Evolutionary conservation across 768 basidiomycete species (phyloP).

Genomic region (Strobilomyces confusus): DNA sequence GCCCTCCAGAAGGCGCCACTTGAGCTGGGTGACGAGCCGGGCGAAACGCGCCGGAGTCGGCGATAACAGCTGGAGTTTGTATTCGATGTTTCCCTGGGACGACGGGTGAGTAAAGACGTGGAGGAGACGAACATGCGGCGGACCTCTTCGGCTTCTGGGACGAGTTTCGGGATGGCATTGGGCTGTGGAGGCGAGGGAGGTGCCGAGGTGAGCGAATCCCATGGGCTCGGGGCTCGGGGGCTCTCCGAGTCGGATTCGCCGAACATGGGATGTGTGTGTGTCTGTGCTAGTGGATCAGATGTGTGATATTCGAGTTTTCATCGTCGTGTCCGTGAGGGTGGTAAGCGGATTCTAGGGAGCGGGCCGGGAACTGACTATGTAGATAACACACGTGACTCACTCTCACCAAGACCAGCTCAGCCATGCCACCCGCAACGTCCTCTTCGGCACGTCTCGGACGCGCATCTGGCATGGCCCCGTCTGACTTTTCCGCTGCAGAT

Average conservation of each 20-base stretch:
- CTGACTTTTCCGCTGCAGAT: slow-evolving; percentile 35
- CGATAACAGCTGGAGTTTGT: slow-evolving; percentile 85
- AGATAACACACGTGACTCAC: slow-evolving; percentile 21
- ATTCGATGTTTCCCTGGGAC: slow-evolving; percentile 81
- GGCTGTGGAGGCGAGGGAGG: slow-evolving; percentile 39
- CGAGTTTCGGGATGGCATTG: slow-evolving; percentile 54
- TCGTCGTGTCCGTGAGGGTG: slow-evolving; percentile 22
- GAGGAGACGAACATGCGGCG: slow-evolving; percentile 1
- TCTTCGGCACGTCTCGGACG: slow-evolving; percentile 17
- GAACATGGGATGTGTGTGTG: slow-evolving; percentile 48
- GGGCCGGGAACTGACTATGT: no score
- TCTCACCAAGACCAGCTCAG: background rate
- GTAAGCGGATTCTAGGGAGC: no score
- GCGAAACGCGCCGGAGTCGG: slow-evolving; percentile 74
- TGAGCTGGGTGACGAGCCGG: slow-evolving; percentile 89
- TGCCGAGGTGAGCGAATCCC: slow-evolving; percentile 69
- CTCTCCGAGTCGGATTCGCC: slow-evolving; percentile 81
- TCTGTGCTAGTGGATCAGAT: slow-evolving; percentile 6
- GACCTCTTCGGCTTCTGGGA: slow-evolving; percentile 71
- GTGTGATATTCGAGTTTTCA: slow-evolving; percentile 57
- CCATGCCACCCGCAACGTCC: slow-evolving; percentile 27
- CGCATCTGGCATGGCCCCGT: no score
- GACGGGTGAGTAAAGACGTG: background rate
- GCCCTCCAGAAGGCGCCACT: slow-evolving; percentile 89
- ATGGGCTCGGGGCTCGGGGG: slow-evolving; percentile 74